Base-by-base conservation (phyloP, 2,329 filamentous ascomycete genomes). In the Aspergillus sp. region DNA sequence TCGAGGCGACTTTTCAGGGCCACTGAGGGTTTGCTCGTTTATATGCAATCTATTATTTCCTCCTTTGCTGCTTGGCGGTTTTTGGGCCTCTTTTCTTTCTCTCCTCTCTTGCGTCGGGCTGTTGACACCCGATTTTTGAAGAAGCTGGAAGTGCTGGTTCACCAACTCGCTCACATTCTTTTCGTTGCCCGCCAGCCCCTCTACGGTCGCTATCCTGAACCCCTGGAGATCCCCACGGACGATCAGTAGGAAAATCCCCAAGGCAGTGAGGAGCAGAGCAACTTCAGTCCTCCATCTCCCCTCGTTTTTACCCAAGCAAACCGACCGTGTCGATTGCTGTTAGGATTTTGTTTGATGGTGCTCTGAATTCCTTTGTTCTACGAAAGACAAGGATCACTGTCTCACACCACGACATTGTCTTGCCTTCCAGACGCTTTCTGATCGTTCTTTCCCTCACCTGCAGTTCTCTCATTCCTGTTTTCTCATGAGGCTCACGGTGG, bases 181-280 rank as follows among this genome's bases (percentile, higher is more conserved):
- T 63, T 60, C 54, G 63, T 65, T 65, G 63, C 60, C 60, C 56
- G 31, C 48, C 59, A 54, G 52, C 50, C 23, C 31, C 34, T 49
- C 54, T 53, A 34, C 57, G 57, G 56, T 55, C 54, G 54, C 43
- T 57, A 56, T 51, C 57, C 48, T 13, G 56, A 23, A 17, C 34
- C 19, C 30, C 43, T 25, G 47, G 55, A 51, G 48, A 23, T 57
- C 17, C 19, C 38, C 45, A 34, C 41, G 28, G 48, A 57, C 17
- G 34, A 50, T 34, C 48, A 57, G 43, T 48, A 54, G 43, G 50
- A 50, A 31, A 19, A 25, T 34, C 13, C 30, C 15, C 51, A 50
- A 25, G 41, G 25, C 25, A 41, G 19, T 41, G 22, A 50, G 15
- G 19, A 53, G 30, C 28, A 17, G 51, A 47, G 25, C 25, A 53